Percentiles rank a stretch among this genome's conserved stretches.
Conservation (phyloP, 495 filamentous ascomycete genomes). For the Penicillium canescens region DNA sequence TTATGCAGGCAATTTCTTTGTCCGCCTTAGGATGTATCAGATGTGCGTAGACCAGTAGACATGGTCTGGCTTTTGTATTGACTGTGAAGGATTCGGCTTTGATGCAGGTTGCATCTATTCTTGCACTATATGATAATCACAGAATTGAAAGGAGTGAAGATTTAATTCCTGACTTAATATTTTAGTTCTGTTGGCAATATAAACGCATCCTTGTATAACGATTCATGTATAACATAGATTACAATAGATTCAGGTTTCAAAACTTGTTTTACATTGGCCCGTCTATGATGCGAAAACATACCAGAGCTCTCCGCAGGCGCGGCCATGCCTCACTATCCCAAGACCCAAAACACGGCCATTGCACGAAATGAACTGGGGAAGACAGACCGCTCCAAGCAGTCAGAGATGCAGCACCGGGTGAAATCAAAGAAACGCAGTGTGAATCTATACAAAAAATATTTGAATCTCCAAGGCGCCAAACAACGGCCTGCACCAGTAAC, state of each 20-base stretch:
- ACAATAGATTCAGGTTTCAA: conserved; percentile 15
- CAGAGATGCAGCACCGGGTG: conserved; percentile 31
- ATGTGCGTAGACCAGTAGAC: too few relatives aligned
- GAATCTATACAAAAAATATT: conserved; percentile 49
- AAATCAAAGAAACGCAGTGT: conserved; percentile 30
- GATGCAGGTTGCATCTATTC: too few relatives aligned
- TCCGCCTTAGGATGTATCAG: not conserved
- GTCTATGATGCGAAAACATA: conserved; percentile 46
- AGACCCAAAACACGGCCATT: conserved; percentile 25
- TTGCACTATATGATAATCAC: too few relatives aligned
- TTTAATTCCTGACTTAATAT: too few relatives aligned
- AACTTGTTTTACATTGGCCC: conserved; percentile 48
- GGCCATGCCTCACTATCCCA: conserved; percentile 29
- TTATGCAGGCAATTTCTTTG: not conserved
- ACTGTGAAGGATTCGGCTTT: too few relatives aligned
- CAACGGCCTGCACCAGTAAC: conserved; percentile 39
- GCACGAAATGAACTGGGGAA: conserved; percentile 28
- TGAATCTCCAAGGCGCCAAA: conserved; percentile 45
- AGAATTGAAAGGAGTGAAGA: too few relatives aligned
- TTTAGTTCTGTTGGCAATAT: too few relatives aligned
- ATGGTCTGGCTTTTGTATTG: too few relatives aligned
- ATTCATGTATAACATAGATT: too few relatives aligned
- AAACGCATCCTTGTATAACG: too few relatives aligned
- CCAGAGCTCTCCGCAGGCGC: conserved; percentile 32
- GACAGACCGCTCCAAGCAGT: conserved; percentile 18